These are phyloP conservation scores for Conringia planisiliqua DNA, from an alignment of 345 rosid genomes.

Conservation along the genomic window DNA sequence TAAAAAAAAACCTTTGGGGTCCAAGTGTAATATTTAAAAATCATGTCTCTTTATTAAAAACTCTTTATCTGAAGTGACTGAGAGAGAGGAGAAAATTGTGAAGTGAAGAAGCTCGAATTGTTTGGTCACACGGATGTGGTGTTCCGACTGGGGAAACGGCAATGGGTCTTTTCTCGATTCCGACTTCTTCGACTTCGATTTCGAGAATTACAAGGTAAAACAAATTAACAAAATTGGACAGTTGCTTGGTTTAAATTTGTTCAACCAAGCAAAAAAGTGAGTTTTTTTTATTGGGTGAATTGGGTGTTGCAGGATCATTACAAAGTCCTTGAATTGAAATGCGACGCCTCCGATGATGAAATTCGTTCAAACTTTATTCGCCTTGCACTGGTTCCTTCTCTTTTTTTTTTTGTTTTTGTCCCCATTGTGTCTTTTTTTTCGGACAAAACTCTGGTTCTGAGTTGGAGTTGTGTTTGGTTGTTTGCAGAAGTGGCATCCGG, in stretches of 20 bases:
- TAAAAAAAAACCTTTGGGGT: background rate
- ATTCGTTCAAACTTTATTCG: conserved; percentile 94
- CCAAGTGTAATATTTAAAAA: background rate
- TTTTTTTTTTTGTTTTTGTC: background rate
- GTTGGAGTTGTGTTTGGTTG: background rate
- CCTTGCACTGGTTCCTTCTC: conserved; percentile 65
- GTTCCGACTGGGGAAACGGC: conserved; percentile 25
- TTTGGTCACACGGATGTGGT: conserved; percentile 26
- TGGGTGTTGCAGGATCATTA: conserved; percentile 66
- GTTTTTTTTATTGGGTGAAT: background rate
- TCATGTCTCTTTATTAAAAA: background rate
- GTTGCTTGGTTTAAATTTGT: background rate
- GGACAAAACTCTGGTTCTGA: background rate
- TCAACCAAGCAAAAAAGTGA: no score
- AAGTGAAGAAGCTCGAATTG: conserved; percentile 7
- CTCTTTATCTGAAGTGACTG: conserved; percentile 5
- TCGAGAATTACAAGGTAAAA: conserved; percentile 65
- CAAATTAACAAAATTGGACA: background rate
- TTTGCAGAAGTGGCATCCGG: conserved; percentile 95
- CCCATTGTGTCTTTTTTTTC: background rate
- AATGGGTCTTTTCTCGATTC: conserved; percentile 47
- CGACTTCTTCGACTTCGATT: conserved; percentile 66
- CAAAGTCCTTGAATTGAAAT: conserved; percentile 73
- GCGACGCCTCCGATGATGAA: conserved; percentile 78
- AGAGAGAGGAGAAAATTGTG: background rate